Base-by-base conservation (phyloP, 805 yeast genomes). In the Candida gorgasii region DNA sequence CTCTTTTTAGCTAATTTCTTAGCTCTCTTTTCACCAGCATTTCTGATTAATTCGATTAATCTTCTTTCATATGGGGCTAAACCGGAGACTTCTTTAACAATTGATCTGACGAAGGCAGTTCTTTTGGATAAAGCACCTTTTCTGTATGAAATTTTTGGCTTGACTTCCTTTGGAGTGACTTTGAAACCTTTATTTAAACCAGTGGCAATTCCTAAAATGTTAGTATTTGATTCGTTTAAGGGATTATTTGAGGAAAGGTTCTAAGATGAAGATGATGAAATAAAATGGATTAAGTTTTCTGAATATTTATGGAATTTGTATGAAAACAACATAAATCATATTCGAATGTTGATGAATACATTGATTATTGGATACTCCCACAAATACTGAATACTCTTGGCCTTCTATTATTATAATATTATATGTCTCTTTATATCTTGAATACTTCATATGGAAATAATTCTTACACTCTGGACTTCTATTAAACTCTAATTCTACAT, bases 21-120 rank as follows among this genome's bases (percentile, higher is more conserved):
- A 62, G 99, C 99, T 83, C 98, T 93, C 95, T 93, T 93, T 81
- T 93, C 99, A 84, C 97, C 96, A 73, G 97, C 90, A 82, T 95
- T 93, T 85, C 99, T 93, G 86, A 93, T 83, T 79, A 93, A 84
- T 81, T 93, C 99, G 69, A 95, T 86, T 73, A 93, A 84, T 81
- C 99, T 90, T 84, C 97, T 90, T 82, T 93, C 99, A 78, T 93
- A 93, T 78, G 99, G 99, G 59, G 99, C 97, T 71, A 93, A 83
- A 74, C 99, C 99, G 62, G 96, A 79, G 64, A 93, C 97, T 80
- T 93, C 99, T 73, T 84, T 84, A 74, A 93, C 95, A 55, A 93
- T 78, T 67, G 84, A 80, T 77, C 99, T 86, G 69, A 95, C 99
- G 69, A 93, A 95, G 49, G 79, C 79, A 63, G 98, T 82, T 85